These are phyloP conservation scores for Ceriops decandra DNA, from an alignment of 345 rosid species.

Conservation along the genomic window DNA sequence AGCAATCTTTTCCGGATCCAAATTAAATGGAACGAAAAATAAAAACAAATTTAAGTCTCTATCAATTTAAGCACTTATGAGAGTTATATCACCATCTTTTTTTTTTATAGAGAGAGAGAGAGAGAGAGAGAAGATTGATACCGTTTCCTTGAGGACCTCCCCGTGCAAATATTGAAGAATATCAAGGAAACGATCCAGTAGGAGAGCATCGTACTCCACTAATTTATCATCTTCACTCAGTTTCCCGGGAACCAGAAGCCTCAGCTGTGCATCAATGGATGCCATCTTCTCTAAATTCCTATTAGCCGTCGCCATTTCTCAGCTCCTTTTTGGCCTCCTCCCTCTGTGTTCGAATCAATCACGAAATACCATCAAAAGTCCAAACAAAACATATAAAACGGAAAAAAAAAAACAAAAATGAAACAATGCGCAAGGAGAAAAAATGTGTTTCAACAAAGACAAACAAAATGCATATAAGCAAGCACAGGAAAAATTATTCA, in stretches of 20 bases:
- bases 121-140: slow-evolving; percentile 9
- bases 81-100: too few species aligned
- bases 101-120: too few species aligned
- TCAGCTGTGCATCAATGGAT: slow-evolving; percentile 92
- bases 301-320: slow-evolving; percentile 40
- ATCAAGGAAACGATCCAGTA: slow-evolving; percentile 96
- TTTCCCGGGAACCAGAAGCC: slow-evolving; percentile 74
- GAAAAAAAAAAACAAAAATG: neutral
- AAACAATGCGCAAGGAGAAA: too few species aligned
- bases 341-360: slow-evolving; percentile 13
- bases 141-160: slow-evolving; percentile 92
- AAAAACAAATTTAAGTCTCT: too few species aligned
- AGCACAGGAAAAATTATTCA: neutral
- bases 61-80: too few species aligned
- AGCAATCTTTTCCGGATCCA: too few species aligned
- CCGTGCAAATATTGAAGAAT: slow-evolving; percentile 94
- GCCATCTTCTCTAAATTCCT: slow-evolving; percentile 83
- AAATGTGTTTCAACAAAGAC: neutral
- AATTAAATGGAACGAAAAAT: too few species aligned
- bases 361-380: neutral
- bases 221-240: slow-evolving; percentile 95
- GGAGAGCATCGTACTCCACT: slow-evolving; percentile 91
- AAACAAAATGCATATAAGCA: neutral
- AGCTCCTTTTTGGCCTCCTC: neutral
- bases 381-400: neutral